Evolutionary conservation across 306 rosid genomes (phyloP).

Genomic region (Pterocarpus santalinus): DNA sequence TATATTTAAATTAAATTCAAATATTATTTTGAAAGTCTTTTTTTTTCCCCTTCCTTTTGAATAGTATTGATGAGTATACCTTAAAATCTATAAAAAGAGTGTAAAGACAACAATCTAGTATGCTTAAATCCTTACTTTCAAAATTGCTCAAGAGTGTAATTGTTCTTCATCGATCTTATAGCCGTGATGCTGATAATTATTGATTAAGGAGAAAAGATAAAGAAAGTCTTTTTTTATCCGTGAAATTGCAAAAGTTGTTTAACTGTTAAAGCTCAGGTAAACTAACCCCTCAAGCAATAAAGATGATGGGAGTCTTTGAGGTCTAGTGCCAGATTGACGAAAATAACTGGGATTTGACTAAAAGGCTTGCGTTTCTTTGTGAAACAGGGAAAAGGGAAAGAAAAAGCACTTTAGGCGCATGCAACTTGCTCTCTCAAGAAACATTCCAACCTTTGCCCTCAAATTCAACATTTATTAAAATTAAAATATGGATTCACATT

Average conservation of each 20-base stretch:
- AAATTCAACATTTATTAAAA: neutral
- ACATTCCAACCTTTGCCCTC: conserved; percentile 58
- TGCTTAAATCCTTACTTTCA: too few relatives aligned
- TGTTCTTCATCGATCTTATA: too few relatives aligned
- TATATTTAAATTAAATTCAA: too few relatives aligned
- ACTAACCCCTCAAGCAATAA: neutral
- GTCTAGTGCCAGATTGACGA: neutral
- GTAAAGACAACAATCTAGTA: too few relatives aligned
- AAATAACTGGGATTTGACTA: neutral
- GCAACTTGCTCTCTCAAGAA: conserved; percentile 55
- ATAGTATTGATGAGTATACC: too few relatives aligned
- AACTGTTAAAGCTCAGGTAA: neutral
- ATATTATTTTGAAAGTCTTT: too few relatives aligned
- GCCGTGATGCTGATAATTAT: too few relatives aligned
- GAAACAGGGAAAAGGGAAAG: conserved; percentile 34
- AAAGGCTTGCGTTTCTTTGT: conserved; percentile 20
- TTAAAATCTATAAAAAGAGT: too few relatives aligned
- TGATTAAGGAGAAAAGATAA: neutral
- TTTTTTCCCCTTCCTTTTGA: too few relatives aligned
- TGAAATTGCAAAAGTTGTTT: neutral
- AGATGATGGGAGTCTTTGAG: neutral
- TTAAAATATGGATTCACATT: conserved; percentile 11
- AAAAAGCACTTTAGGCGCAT: conserved; percentile 48
- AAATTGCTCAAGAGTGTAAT: too few relatives aligned
- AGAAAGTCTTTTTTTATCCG: neutral